These are phyloP conservation scores for Fusarium sp. DNA, from an alignment of 2,329 filamentous ascomycete genomes.

Conservation along the genomic window DNA sequence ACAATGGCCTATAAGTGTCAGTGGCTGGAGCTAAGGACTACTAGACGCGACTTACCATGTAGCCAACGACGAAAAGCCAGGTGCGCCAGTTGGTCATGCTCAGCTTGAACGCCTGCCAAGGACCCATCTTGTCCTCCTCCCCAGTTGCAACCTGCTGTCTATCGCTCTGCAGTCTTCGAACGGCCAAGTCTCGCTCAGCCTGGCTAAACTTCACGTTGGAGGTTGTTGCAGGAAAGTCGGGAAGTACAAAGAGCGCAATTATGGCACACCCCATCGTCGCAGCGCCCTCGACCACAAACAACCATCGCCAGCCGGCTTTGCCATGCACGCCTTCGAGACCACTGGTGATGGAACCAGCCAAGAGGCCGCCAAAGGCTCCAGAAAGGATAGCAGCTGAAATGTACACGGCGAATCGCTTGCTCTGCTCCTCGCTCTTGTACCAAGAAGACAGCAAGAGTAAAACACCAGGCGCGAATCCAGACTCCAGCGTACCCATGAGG, in stretches of 20 bases:
- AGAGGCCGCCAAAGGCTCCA: slow-evolving; percentile 75
- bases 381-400: slow-evolving; percentile 81
- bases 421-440: slow-evolving; percentile 65
- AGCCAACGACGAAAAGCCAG: slow-evolving; percentile 40
- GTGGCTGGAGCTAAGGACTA: too few relatives aligned
- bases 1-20: slow-evolving; percentile 47
- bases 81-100: slow-evolving; percentile 35
- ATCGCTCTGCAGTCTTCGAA: slow-evolving; percentile 73
- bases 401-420: slow-evolving; percentile 70
- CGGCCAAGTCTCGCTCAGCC: slow-evolving; percentile 73
- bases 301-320: slow-evolving; percentile 64
- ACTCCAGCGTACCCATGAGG: slow-evolving; percentile 69
- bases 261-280: slow-evolving; percentile 74
- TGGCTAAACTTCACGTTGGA: slow-evolving; percentile 65
- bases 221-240: slow-evolving; percentile 76
- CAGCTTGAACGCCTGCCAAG: slow-evolving; percentile 25
- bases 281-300: slow-evolving; percentile 72
- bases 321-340: slow-evolving; percentile 69
- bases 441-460: slow-evolving; percentile 76
- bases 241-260: slow-evolving; percentile 74
- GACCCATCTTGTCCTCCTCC: slow-evolving; percentile 64
- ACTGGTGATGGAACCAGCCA: slow-evolving; percentile 72
- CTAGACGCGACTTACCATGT: slow-evolving; percentile 32
- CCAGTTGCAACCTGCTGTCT: slow-evolving; percentile 74
- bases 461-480: slow-evolving; percentile 74